Percentiles rank a stretch among this genome's conserved stretches.
These are phyloP conservation scores for Boletus bicolor DNA, from an alignment of 768 basidiomycete species.

Conservation along the genomic window DNA sequence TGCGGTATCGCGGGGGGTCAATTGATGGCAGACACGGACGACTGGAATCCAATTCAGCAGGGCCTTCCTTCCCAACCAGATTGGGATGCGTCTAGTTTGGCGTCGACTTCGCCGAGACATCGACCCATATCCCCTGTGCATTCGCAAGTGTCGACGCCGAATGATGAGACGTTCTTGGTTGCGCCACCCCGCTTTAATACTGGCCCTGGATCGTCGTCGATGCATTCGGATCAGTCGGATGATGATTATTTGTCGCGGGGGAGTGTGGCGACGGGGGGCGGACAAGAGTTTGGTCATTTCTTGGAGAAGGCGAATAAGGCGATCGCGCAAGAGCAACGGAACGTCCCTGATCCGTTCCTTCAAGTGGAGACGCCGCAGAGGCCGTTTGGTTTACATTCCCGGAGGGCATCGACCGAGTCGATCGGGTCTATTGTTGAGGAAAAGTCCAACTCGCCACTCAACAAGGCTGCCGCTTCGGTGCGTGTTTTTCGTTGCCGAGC, in stretches of 20 bases:
- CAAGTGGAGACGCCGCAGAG: constrained; percentile 56
- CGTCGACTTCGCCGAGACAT: constrained; percentile 37
- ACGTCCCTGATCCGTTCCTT: constrained; percentile 84
- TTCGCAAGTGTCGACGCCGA: constrained; percentile 56
- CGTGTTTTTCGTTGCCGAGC: constrained; percentile 15
- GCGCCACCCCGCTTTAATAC: constrained; percentile 33
- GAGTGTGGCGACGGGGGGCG: constrained; percentile 25
- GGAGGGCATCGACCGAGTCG: constrained; percentile 83
- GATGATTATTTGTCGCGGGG: constrained; percentile 54
- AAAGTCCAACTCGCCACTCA: constrained; percentile 85
- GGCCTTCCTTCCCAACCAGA: constrained; percentile 67
- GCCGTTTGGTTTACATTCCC: constrained; percentile 80
- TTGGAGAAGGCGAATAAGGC: constrained; percentile 80
- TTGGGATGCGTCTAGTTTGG: constrained; percentile 64
- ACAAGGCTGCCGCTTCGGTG: constrained; percentile 90
- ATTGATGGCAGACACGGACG: constrained; percentile 65
- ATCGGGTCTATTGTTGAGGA: constrained; percentile 91
- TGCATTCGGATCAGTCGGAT: constrained; percentile 53
- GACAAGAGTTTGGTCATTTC: constrained; percentile 69
- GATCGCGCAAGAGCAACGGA: constrained; percentile 75
- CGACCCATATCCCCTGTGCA: constrained; percentile 57
- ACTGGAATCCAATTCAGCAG: constrained; percentile 75
- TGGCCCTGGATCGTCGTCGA: constrained; percentile 24
- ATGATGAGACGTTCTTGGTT: constrained; percentile 40
- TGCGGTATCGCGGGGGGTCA: constrained; percentile 43